Conservation (phyloP, 306 rosid genomes). For the Malus sieversii region DNA sequence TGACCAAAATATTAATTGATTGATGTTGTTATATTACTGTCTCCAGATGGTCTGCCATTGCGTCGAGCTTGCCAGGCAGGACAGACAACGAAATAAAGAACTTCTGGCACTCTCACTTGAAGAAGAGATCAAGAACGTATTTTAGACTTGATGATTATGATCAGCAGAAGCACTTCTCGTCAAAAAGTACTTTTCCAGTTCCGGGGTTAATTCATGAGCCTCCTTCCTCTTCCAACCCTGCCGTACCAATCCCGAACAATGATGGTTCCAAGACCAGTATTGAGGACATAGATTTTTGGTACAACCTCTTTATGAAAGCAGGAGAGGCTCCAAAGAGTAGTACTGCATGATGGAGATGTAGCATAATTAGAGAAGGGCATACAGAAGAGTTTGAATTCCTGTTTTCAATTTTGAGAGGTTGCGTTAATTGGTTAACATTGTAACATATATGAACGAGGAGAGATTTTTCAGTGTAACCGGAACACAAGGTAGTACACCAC, state of each 20-base stretch:
- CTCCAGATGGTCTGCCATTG: not conserved
- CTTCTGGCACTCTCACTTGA: not conserved
- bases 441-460: not conserved
- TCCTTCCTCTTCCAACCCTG: not conserved
- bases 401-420: not conserved
- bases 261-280: not conserved
- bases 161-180: not conserved
- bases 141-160: not conserved
- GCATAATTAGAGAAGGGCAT: not conserved
- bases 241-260: not conserved
- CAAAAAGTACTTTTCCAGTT: not conserved
- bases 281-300: not conserved
- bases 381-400: not conserved
- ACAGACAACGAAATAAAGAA: not conserved
- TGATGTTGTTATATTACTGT: not conserved
- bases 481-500: too few relatives aligned
- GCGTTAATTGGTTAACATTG: not conserved
- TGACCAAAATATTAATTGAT: too few relatives aligned
- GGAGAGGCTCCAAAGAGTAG: not conserved
- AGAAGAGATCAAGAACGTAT: not conserved
- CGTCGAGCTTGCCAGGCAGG: not conserved
- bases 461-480: too few relatives aligned
- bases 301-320: not conserved
- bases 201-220: not conserved
- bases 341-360: not conserved